A percentile compares a stretch with the other conserved stretches of the same genome.
Evolutionary conservation across 768 basidiomycete genomes (phyloP).

Genomic region (Leccinum boreale): DNA sequence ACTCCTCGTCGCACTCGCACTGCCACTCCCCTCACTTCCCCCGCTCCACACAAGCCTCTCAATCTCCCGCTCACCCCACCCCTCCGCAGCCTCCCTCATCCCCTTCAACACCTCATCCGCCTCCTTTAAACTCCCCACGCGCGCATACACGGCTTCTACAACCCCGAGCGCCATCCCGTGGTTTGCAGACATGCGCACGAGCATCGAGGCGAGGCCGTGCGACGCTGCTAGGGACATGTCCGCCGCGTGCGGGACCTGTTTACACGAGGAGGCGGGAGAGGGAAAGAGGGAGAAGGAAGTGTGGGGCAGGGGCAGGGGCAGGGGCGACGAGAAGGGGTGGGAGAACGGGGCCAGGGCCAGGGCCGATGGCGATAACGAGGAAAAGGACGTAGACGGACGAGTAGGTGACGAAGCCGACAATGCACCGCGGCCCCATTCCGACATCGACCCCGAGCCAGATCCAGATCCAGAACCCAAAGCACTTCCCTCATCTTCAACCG

Average conservation of each 20-base stretch:
- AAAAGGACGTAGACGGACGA: not conserved
- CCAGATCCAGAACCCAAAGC: not conserved
- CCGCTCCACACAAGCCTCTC: not conserved
- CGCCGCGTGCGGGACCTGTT: not conserved
- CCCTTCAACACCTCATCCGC: slow-evolving; percentile 37
- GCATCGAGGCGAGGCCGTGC: slow-evolving; percentile 30
- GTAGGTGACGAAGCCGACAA: not conserved
- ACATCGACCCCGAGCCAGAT: not conserved
- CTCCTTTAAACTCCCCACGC: slow-evolving; percentile 33
- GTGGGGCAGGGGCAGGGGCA: not conserved
- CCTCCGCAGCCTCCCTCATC: slow-evolving; percentile 39
- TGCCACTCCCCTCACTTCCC: no score
- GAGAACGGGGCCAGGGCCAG: not conserved
- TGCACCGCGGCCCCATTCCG: not conserved
- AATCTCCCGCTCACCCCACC: slow-evolving; percentile 17
- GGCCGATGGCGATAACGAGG: not conserved
- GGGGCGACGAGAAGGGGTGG: not conserved
- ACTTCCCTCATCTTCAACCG: not conserved
- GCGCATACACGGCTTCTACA: slow-evolving; percentile 37
- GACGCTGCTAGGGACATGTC: slow-evolving; percentile 16
- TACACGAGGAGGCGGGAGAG: not conserved
- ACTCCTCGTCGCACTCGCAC: no score
- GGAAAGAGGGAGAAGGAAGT: not conserved
- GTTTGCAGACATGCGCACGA: slow-evolving; percentile 42
- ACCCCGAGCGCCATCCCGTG: slow-evolving; percentile 43